Percentiles rank a stretch among this genome's conserved stretches.
Evolutionary conservation across 352 stramenopile species (phyloP).

Genomic region (Plasmopara halstedii): DNA sequence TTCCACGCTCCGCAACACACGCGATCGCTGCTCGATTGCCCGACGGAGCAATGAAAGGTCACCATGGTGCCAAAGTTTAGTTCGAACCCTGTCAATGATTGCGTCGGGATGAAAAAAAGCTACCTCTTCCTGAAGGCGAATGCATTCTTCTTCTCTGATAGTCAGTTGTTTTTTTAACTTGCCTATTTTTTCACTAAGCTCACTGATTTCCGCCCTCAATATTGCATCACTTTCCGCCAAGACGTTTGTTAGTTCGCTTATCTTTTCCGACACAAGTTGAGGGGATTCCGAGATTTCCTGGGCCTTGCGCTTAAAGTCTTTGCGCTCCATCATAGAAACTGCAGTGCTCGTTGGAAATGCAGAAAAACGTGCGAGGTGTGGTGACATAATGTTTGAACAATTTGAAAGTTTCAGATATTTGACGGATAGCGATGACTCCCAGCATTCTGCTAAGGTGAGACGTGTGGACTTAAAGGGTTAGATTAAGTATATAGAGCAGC

Average conservation of each 20-base stretch:
- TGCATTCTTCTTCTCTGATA: conserved; percentile 9
- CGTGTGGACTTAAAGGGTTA: no score
- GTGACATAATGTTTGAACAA: conserved; percentile 2
- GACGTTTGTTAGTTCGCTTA: conserved; percentile 9
- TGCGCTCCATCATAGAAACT: conserved; percentile 17
- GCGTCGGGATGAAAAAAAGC: conserved; percentile 18
- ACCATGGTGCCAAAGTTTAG: conserved; percentile 20
- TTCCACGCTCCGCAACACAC: conserved; percentile 8
- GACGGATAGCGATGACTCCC: not conserved
- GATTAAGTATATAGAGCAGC: no score
- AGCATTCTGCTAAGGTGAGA: no score
- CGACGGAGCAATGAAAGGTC: conserved; percentile 16
- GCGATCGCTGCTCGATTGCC: conserved; percentile 8
- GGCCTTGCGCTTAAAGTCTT: conserved; percentile 16
- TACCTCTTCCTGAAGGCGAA: not conserved
- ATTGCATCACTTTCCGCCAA: conserved; percentile 6
- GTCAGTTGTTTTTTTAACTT: conserved; percentile 14
- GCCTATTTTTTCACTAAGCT: conserved; percentile 8
- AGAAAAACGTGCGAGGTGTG: conserved; percentile 4
- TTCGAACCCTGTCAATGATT: conserved; percentile 16
- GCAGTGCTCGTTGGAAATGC: not conserved
- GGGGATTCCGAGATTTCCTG: conserved; percentile 7
- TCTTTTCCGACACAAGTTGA: conserved; percentile 9
- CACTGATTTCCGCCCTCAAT: conserved; percentile 8
- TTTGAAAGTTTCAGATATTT: no score